These are phyloP conservation scores for Naganishia sp. DNA, from an alignment of 1,284 basidiomycete species.

Conservation along the genomic window DNA sequence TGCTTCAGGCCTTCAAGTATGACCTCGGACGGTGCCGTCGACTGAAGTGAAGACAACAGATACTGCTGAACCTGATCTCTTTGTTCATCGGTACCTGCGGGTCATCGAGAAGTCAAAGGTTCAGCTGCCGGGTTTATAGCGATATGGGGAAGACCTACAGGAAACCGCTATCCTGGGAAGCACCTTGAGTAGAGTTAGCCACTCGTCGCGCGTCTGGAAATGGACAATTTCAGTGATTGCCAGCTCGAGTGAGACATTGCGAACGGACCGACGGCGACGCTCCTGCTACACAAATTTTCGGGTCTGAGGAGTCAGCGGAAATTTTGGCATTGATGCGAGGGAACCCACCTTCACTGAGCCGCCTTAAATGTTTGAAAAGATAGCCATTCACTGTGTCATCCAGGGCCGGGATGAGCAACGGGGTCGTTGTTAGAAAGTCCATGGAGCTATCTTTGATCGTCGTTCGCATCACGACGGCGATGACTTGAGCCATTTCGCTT, in stretches of 20 bases:
- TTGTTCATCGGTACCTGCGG: neutral
- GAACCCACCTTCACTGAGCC: conserved; percentile 9
- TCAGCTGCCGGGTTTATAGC: neutral
- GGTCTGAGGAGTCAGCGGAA: neutral
- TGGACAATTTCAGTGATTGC: no score
- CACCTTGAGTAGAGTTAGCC: conserved; percentile 26
- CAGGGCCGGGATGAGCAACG: conserved; percentile 17
- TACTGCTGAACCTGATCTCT: conserved; percentile 1
- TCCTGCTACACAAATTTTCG: neutral
- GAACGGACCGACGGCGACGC: neutral
- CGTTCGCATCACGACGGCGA: conserved; percentile 5
- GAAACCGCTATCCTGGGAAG: conserved; percentile 15
- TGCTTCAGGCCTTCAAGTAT: conserved; percentile 25
- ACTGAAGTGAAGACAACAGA: conserved; percentile 1
- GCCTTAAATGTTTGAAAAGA: conserved; percentile 8
- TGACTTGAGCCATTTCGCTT: conserved; percentile 22
- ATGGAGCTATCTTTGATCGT: conserved; percentile 8
- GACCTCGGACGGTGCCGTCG: neutral
- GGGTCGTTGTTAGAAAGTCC: conserved; percentile 10
- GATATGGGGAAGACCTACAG: neutral
- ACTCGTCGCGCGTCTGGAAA: conserved; percentile 13
- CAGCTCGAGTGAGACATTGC: no score
- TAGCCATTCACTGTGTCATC: conserved; percentile 5
- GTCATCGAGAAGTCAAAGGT: neutral
- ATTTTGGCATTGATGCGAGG: neutral